Percentiles rank a stretch among this genome's conserved stretches.
Evolutionary conservation across 2,329 filamentous ascomycete genomes (phyloP).

Genomic region (Pseudogymnoascus sp.): DNA sequence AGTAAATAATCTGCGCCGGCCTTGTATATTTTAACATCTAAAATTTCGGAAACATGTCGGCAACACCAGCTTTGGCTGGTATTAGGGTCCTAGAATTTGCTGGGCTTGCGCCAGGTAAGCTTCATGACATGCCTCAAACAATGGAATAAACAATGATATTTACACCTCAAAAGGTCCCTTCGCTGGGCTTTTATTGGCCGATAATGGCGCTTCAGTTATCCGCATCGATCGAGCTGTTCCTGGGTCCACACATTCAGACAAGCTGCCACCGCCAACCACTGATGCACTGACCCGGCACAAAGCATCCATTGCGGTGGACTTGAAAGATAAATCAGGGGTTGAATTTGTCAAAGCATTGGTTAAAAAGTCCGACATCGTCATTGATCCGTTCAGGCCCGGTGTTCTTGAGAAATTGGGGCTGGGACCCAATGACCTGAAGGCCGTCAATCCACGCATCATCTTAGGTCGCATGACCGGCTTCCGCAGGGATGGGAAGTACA

Average conservation of each 20-base stretch:
- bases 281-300: conserved; percentile 80
- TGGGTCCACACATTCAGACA: conserved; percentile 33
- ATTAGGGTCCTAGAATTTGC: conserved; percentile 60
- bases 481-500: conserved; percentile 76
- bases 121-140: not conserved
- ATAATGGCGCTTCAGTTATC: conserved; percentile 81
- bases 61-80: conserved; percentile 42
- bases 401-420: conserved; percentile 81
- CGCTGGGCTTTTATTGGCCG: conserved; percentile 78
- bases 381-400: conserved; percentile 89
- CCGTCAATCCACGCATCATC: conserved; percentile 66
- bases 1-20: not conserved
- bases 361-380: conserved; percentile 63
- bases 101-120: conserved; percentile 49
- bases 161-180: conserved; percentile 60
- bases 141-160: conserved; percentile 3
- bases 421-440: conserved; percentile 57
- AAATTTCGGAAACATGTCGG: conserved; percentile 17
- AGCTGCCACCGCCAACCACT: conserved; percentile 40
- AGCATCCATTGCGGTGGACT: conserved; percentile 68
- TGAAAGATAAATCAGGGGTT: conserved; percentile 60
- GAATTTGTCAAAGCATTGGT: conserved; percentile 60
- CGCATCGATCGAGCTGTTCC: conserved; percentile 66
- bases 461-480: conserved; percentile 87
- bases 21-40: not conserved